Evolutionary conservation across 352 stramenopile species (phyloP).

Genomic region (Phytophthora constricta): DNA sequence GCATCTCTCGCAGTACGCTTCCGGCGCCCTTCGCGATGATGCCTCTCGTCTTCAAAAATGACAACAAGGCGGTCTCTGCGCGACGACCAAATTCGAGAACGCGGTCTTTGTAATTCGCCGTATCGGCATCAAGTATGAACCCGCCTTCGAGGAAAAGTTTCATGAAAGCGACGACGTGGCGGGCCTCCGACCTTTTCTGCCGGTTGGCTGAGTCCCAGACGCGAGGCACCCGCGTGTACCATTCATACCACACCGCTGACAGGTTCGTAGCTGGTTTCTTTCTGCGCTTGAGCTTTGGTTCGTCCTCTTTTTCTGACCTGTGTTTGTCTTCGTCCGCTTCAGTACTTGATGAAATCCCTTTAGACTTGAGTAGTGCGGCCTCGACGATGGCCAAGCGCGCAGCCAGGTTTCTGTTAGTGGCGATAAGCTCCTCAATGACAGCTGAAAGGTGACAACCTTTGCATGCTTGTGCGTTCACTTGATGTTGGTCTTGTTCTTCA

Average conservation of each 20-base stretch:
- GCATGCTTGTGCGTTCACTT: no score
- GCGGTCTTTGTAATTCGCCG: not conserved
- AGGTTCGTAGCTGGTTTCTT: conserved; percentile 7
- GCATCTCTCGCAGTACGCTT: not conserved
- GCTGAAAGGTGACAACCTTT: no score
- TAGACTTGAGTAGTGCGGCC: not conserved
- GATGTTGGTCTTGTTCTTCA: no score
- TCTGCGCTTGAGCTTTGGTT: conserved; percentile 11
- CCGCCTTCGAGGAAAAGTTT: conserved; percentile 21
- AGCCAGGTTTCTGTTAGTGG: no score
- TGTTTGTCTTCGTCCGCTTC: not conserved
- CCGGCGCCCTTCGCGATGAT: not conserved
- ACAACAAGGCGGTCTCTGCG: not conserved
- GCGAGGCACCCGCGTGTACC: conserved; percentile 5
- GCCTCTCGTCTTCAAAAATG: not conserved
- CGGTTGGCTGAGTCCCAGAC: not conserved
- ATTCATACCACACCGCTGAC: conserved; percentile 13
- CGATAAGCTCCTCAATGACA: no score
- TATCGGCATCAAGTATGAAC: not conserved
- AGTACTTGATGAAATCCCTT: not conserved
- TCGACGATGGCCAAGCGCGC: no score
- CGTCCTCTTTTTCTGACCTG: conserved; percentile 11
- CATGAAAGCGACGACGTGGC: conserved; percentile 19
- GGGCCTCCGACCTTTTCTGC: conserved; percentile 20
- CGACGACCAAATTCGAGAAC: not conserved